Base-by-base conservation (phyloP, 192 early-diverging fungal species). In the Linderina pennispora region DNA sequence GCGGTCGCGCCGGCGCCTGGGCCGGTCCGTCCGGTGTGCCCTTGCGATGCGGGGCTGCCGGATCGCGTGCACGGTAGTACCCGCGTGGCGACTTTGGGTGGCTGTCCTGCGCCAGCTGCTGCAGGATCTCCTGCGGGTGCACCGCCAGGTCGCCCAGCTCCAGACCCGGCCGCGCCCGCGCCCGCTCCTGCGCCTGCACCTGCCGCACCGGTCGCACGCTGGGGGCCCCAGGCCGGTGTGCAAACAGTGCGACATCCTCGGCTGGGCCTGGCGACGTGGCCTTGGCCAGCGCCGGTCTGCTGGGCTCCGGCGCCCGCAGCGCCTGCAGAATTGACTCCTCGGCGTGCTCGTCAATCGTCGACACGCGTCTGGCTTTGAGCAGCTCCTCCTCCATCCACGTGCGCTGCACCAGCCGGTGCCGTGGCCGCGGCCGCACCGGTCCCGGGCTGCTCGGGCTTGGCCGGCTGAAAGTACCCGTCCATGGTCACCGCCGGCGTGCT, bases 301-400 rank as follows among this genome's bases (percentile, higher is more conserved):
- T 14, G 5, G 38, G 21, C 21, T 8, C 38, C 5, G 16, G 21
- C 38, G 17, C 6, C 4, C 52, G 53, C 21, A 73, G 58, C 15
- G 49, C 53, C 44, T 73, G 62, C 36, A 73, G 39, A 25, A 73
- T 73, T 3, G 57, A 40, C 40, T 73, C 57, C 15, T 61, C 69
- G 0, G 62, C 69, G 8, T 60, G 63, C 35, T 74, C 64, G 48
- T 74, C 64, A 10, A 74, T 59, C 10, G 62, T 67, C 19, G 64
- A 74, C 11, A 74, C 63, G 28, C 71, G 64, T 13, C 71, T 54
- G 31, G 64, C 64, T 48, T 74, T 74, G 23, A 74, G 54, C 13
- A 74, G 52, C 25, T 59, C 64, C 71, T 74, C 71, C 38, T 67
- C 71, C 64, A 74, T 74, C 71, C 62, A 74, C 14, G 64, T 74